phyloP scores from a whole-genome alignment of 2,329 filamentous ascomycete genomes.

The Diaporthe vexans region DNA sequence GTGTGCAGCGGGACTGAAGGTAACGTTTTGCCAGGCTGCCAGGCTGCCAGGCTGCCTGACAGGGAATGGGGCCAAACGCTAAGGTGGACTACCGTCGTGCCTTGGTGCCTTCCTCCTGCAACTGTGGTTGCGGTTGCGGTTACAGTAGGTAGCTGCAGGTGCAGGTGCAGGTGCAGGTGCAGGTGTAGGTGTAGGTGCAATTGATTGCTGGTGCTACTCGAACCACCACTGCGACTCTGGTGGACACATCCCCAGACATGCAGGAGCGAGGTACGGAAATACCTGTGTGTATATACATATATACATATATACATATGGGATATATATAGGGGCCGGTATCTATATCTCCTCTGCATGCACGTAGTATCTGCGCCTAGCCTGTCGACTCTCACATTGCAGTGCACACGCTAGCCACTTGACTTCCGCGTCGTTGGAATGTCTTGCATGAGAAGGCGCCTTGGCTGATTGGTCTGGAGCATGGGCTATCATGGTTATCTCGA shows the following conservation, averaged over 20 bases:
- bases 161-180: no score
- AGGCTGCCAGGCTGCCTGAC: background rate
- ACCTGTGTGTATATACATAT: background rate
- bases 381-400: background rate
- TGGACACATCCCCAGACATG: no score
- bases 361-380: background rate
- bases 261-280: constrained; percentile 13
- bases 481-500: constrained; percentile 25
- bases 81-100: constrained; percentile 7
- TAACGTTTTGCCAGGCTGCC: constrained; percentile 25
- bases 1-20: constrained; percentile 24
- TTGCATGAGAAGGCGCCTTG: constrained; percentile 30
- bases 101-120: background rate
- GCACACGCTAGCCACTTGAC: background rate
- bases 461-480: constrained; percentile 15
- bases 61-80: constrained; percentile 22
- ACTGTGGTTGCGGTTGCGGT: background rate
- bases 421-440: constrained; percentile 28
- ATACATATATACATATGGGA: background rate
- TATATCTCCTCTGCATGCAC: background rate
- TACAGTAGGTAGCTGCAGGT: background rate
- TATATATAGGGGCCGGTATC: background rate
- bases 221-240: no score
- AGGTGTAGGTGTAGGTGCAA: no score
- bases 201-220: no score